Percentiles rank a stretch among this genome's conserved stretches.
Evolutionary conservation across 805 yeast genomes (phyloP).

Genomic region (Candida nonsorbophila): DNA sequence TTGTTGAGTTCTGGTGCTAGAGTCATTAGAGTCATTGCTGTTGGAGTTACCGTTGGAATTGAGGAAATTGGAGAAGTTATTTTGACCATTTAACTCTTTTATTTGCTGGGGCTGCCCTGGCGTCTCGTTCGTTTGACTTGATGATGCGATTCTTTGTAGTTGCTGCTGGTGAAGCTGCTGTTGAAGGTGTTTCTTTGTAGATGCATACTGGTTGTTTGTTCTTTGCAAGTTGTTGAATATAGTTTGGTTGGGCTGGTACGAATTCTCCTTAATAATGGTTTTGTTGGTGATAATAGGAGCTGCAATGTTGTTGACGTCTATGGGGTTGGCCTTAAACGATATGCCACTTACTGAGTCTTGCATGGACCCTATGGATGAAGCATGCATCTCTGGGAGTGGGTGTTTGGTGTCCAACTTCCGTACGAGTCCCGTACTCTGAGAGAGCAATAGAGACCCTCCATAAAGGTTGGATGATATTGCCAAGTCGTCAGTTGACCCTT

Average conservation of each 20-base stretch:
- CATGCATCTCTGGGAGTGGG: slow-evolving; percentile 2
- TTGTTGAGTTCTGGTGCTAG: slow-evolving; percentile 62
- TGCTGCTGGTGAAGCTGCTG: slow-evolving; percentile 10
- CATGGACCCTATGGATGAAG: background rate
- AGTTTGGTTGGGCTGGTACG: slow-evolving; percentile 39
- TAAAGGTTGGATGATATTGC: slow-evolving; percentile 23
- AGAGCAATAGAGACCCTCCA: slow-evolving; percentile 37
- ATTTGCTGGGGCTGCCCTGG: slow-evolving; percentile 2
- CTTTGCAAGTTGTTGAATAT: slow-evolving; percentile 38
- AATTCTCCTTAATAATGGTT: slow-evolving; percentile 26
- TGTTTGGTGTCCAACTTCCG: slow-evolving; percentile 23
- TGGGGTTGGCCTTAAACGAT: slow-evolving; percentile 25
- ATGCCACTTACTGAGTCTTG: slow-evolving; percentile 19
- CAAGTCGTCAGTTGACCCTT: slow-evolving; percentile 3
- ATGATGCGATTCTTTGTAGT: slow-evolving; percentile 2
- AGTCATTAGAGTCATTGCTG: slow-evolving; percentile 2
- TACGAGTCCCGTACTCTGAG: slow-evolving; percentile 39
- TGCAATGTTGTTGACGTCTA: slow-evolving; percentile 16
- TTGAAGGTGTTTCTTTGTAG: slow-evolving; percentile 17
- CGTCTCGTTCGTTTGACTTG: background rate
- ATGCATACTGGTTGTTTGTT: slow-evolving; percentile 29
- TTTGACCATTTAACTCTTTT: slow-evolving; percentile 15
- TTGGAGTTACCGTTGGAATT: slow-evolving; percentile 5
- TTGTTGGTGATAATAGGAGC: slow-evolving; percentile 28
- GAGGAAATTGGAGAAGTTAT: slow-evolving; percentile 27